A percentile compares a stretch with the other conserved stretches of the same genome.
Evolutionary conservation across 371 early-diverging fungal species (phyloP).

Genomic region (Lichtheimia ramosa): DNA sequence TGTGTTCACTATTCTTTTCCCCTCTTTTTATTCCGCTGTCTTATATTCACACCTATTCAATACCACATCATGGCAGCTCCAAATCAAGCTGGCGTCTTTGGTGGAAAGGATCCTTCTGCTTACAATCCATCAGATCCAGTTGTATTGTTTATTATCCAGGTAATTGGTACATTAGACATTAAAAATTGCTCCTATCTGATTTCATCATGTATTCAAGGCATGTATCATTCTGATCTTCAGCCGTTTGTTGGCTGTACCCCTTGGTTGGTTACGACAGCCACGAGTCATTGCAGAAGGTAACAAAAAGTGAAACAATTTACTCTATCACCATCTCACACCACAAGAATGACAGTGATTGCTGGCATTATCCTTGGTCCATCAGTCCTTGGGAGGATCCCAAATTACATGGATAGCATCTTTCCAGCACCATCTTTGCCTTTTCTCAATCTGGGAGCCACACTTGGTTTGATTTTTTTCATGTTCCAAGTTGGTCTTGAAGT

Average conservation of each 20-base stretch:
- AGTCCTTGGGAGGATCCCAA: slow-evolving; percentile 71
- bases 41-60: background rate
- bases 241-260: slow-evolving; percentile 58
- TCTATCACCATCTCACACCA: slow-evolving; percentile 10
- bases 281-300: slow-evolving; percentile 73
- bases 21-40: background rate
- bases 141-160: slow-evolving; percentile 70
- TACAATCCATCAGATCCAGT: slow-evolving; percentile 58
- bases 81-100: slow-evolving; percentile 62
- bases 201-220: slow-evolving; percentile 32
- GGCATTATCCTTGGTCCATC: slow-evolving; percentile 82
- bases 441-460: slow-evolving; percentile 77
- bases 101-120: slow-evolving; percentile 62
- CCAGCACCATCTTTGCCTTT: slow-evolving; percentile 62
- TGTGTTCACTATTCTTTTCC: too few species aligned
- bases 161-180: slow-evolving; percentile 5
- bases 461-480: slow-evolving; percentile 89
- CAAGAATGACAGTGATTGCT: slow-evolving; percentile 55
- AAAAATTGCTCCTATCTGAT: background rate
- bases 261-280: slow-evolving; percentile 68
- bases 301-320: background rate
- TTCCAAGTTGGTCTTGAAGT: slow-evolving; percentile 89
- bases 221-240: slow-evolving; percentile 67
- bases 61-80: slow-evolving; percentile 19
- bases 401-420: slow-evolving; percentile 64